phyloP scores from a whole-genome alignment of 2,329 filamentous ascomycete species.

The Penicillium sp. region DNA sequence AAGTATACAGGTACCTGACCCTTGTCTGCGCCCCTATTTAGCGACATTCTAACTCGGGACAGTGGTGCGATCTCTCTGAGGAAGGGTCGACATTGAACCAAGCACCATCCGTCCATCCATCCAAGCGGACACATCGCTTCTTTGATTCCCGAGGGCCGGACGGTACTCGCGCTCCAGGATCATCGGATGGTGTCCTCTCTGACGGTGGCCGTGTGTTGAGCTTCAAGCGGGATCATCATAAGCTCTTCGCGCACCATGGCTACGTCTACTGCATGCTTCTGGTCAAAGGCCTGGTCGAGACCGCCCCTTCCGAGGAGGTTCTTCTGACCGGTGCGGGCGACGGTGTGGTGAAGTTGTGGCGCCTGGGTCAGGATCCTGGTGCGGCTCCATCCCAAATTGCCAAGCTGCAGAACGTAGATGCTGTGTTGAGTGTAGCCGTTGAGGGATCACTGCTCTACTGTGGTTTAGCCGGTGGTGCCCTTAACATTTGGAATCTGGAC shows the following conservation, averaged over 20 bases:
- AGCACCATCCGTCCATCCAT: conserved; percentile 67
- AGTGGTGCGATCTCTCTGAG: conserved; percentile 74
- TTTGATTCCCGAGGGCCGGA: conserved; percentile 89
- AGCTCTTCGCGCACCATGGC: conserved; percentile 88
- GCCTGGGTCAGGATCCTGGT: conserved; percentile 58
- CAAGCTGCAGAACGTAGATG: conserved; percentile 60
- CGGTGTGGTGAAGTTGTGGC: conserved; percentile 93
- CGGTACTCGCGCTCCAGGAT: conserved; percentile 72
- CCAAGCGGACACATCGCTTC: conserved; percentile 77
- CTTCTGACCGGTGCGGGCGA: conserved; percentile 90
- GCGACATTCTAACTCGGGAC: conserved; percentile 18
- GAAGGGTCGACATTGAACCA: conserved; percentile 61
- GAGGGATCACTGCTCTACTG: conserved; percentile 92
- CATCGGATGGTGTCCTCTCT: conserved; percentile 51
- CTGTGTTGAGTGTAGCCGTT: conserved; percentile 73
- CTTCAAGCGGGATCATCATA: conserved; percentile 75
- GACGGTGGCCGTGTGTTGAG: conserved; percentile 68
- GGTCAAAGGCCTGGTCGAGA: conserved; percentile 68
- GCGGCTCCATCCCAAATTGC: conserved; percentile 69
- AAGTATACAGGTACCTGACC: conserved; percentile 65
- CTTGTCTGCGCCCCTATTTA: neutral
- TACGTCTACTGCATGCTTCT: conserved; percentile 97
- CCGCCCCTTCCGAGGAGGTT: conserved; percentile 66
- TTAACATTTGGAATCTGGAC: conserved; percentile 96
- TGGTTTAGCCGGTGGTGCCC: conserved; percentile 78